Conservation (phyloP, 129 eudicot species). For the Centella asiatica region DNA sequence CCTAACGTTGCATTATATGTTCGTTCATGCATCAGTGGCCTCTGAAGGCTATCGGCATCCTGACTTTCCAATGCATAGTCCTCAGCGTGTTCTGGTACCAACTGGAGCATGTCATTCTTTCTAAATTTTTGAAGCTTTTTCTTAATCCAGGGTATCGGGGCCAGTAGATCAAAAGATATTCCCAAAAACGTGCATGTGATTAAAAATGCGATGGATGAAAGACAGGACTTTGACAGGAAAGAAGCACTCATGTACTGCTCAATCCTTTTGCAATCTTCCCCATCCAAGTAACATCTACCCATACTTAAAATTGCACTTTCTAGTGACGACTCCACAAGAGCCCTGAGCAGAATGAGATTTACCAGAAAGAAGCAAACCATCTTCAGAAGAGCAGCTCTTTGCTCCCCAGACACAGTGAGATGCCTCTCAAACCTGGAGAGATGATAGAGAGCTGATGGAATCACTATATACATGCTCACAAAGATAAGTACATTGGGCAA, state of each 20-base stretch:
- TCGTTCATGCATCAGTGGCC: slow-evolving; percentile 53
- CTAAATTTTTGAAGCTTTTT: slow-evolving; percentile 65
- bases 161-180: slow-evolving; percentile 76
- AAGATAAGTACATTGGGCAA: slow-evolving; percentile 92
- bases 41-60: slow-evolving; percentile 47
- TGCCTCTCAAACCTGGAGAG: slow-evolving; percentile 90
- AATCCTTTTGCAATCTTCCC: slow-evolving; percentile 94
- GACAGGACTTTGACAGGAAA: slow-evolving; percentile 83
- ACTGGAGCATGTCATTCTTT: slow-evolving; percentile 91
- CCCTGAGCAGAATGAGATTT: slow-evolving; percentile 83
- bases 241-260: slow-evolving; percentile 89
- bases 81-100: slow-evolving; percentile 81
- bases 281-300: slow-evolving; percentile 97
- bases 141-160: slow-evolving; percentile 97
- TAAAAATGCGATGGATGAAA: slow-evolving; percentile 85
- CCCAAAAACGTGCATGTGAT: slow-evolving; percentile 91
- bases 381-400: slow-evolving; percentile 89
- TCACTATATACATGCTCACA: slow-evolving; percentile 85
- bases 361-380: slow-evolving; percentile 96
- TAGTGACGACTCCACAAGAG: slow-evolving; percentile 79
- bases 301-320: slow-evolving; percentile 71
- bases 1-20: slow-evolving; percentile 15
- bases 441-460: slow-evolving; percentile 82
- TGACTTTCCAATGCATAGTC: slow-evolving; percentile 65
- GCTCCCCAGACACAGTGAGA: slow-evolving; percentile 86